Conservation (phyloP, 257 asterid species). For the Rauvolfia tetraphylla region DNA sequence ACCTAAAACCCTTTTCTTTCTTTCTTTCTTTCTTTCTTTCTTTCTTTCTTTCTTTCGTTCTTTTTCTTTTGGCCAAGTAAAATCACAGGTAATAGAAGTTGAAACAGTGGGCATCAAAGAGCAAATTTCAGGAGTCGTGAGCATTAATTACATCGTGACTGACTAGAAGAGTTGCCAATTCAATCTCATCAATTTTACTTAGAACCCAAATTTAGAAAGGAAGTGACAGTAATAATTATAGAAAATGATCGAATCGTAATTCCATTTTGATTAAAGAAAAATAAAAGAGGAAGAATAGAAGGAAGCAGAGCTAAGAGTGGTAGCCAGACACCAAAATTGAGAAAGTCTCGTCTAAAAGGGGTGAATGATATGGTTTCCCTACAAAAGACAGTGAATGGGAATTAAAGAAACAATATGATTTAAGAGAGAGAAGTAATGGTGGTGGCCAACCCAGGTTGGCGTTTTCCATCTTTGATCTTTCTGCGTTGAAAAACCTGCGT, state of each 20-base stretch:
- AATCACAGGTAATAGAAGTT: no score
- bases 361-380: slow-evolving; percentile 26
- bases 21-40: no score
- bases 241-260: no score
- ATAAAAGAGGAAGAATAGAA: neutral
- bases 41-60: no score
- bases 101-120: no score
- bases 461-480: slow-evolving; percentile 18
- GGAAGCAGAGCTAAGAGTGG: neutral
- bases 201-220: neutral
- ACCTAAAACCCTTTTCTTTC: no score
- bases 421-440: slow-evolving; percentile 24
- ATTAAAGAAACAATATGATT: slow-evolving; percentile 2
- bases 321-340: neutral
- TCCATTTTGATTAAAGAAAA: neutral
- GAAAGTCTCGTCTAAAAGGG: slow-evolving; percentile 23
- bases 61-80: no score
- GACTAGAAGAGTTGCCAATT: neutral
- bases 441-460: slow-evolving; percentile 25
- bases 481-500: slow-evolving; percentile 22
- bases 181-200: neutral
- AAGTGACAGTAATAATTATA: neutral
- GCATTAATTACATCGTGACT: neutral
- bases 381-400: slow-evolving; percentile 22
- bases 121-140: neutral